Percentiles rank a stretch among this genome's conserved stretches.
phyloP scores from a whole-genome alignment of 2,329 filamentous ascomycete genomes.

The Helotiales sp. region DNA sequence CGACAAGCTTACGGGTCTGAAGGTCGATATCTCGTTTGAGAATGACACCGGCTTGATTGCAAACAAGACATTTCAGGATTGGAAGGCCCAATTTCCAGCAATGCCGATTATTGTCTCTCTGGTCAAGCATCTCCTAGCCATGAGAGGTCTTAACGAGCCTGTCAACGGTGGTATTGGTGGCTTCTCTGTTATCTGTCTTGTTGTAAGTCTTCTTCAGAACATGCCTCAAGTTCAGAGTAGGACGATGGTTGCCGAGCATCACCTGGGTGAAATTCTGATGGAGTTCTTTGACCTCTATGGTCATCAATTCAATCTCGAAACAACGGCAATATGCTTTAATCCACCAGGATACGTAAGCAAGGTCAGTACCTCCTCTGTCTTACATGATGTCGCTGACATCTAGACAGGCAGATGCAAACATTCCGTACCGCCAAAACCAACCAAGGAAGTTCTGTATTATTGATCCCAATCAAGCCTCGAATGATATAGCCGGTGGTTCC shows the following conservation, averaged over 20 bases:
- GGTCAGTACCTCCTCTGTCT: conserved; percentile 47
- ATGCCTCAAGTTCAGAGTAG: conserved; percentile 69
- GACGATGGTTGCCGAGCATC: conserved; percentile 58
- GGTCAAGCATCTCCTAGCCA: conserved; percentile 88
- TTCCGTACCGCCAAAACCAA: conserved; percentile 52
- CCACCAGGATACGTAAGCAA: conserved; percentile 77
- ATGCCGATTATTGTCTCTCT: conserved; percentile 86
- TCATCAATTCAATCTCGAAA: conserved; percentile 70
- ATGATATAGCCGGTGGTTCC: conserved; percentile 90
- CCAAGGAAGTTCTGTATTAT: conserved; percentile 77
- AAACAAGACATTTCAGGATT: conserved; percentile 75
- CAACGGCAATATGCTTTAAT: conserved; percentile 72
- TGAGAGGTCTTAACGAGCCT: conserved; percentile 90
- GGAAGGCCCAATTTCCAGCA: conserved; percentile 77
- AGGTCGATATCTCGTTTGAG: conserved; percentile 93
- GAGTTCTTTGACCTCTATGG: conserved; percentile 91
- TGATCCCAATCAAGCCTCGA: conserved; percentile 81
- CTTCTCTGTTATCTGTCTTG: conserved; percentile 90
- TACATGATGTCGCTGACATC: neutral
- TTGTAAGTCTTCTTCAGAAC: conserved; percentile 83
- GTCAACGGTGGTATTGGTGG: conserved; percentile 89
- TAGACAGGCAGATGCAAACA: conserved; percentile 9
- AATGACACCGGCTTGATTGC: conserved; percentile 81
- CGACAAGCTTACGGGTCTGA: conserved; percentile 74
- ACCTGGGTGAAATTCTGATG: conserved; percentile 79